Conservation (phyloP, 305 asterid species). For the Fraxinus nigra region DNA sequence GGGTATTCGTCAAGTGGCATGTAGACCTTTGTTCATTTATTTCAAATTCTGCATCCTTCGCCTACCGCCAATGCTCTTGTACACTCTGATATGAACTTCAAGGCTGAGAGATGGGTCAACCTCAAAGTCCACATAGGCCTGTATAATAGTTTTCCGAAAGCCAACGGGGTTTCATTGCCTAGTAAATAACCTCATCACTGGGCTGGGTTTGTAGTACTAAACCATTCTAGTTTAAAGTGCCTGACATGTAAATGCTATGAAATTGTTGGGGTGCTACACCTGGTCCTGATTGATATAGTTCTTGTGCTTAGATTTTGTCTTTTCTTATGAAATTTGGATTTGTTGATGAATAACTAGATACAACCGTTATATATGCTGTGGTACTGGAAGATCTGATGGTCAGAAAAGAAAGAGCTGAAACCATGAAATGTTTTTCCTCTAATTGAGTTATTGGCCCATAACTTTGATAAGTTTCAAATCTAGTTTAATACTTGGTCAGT, state of each 20-base stretch:
- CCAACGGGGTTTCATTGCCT: not conserved
- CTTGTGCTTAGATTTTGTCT: not conserved
- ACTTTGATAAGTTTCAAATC: not conserved
- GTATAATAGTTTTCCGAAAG: not conserved
- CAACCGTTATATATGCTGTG: not conserved
- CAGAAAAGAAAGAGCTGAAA: not conserved
- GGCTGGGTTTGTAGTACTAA: not conserved
- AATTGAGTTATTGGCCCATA: not conserved
- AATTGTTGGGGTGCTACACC: not conserved
- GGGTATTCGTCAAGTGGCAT: not conserved
- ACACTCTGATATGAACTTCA: not conserved
- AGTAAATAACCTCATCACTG: no score
- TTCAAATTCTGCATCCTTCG: not conserved
- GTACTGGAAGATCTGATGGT: not conserved
- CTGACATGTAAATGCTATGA: not conserved
- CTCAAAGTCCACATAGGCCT: not conserved
- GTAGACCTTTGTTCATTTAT: not conserved
- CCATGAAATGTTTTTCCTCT: not conserved
- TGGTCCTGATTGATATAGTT: not conserved
- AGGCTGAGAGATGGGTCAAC: not conserved
- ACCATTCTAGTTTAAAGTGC: not conserved
- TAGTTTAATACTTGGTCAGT: not conserved
- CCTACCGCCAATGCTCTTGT: not conserved
- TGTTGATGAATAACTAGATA: not conserved
- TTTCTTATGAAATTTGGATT: not conserved